phyloP scores from a whole-genome alignment of 2,329 filamentous ascomycete genomes.

The Fusarium aywerte region DNA sequence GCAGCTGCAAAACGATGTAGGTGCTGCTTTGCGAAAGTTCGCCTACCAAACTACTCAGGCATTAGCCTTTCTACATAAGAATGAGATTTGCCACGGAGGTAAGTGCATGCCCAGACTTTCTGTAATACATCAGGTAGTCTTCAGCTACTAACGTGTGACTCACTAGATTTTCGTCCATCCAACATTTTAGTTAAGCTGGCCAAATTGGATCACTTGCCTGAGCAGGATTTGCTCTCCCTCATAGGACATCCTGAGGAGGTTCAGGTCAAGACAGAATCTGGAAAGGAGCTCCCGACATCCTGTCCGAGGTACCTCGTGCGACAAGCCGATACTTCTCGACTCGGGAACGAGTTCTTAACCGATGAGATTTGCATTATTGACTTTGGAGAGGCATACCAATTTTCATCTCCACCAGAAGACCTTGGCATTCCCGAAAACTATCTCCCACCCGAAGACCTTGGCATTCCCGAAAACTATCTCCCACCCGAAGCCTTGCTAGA shows the following conservation, averaged over 20 bases:
- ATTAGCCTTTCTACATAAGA: constrained; percentile 44
- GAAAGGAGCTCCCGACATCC: constrained; percentile 15
- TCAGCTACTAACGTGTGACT: neutral
- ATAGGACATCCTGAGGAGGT: constrained; percentile 26
- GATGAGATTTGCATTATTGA: constrained; percentile 42
- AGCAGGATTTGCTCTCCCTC: constrained; percentile 33
- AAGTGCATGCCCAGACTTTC: no score
- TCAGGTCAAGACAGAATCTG: constrained; percentile 12
- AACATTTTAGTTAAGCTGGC: constrained; percentile 45
- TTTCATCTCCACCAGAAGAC: constrained; percentile 26
- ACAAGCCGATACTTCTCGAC: neutral
- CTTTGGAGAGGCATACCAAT: constrained; percentile 40
- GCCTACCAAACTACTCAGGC: no score
- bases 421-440: constrained; percentile 47
- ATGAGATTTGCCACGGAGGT: constrained; percentile 49
- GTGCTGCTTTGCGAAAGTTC: no score
- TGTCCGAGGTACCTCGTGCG: constrained; percentile 44
- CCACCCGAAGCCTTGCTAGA: constrained; percentile 48
- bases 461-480: constrained; percentile 46
- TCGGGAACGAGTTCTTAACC: constrained; percentile 9
- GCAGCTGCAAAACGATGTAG: no score
- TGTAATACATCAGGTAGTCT: fast-evolving
- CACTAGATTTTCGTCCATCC: constrained; percentile 41
- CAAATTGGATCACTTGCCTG: constrained; percentile 38
- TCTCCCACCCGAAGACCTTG: constrained; percentile 45